Evolutionary conservation across 306 rosid genomes (phyloP), one percentile per base, ranked within the genome.

Genomic region (Astragalus glycyphyllos): DNA sequence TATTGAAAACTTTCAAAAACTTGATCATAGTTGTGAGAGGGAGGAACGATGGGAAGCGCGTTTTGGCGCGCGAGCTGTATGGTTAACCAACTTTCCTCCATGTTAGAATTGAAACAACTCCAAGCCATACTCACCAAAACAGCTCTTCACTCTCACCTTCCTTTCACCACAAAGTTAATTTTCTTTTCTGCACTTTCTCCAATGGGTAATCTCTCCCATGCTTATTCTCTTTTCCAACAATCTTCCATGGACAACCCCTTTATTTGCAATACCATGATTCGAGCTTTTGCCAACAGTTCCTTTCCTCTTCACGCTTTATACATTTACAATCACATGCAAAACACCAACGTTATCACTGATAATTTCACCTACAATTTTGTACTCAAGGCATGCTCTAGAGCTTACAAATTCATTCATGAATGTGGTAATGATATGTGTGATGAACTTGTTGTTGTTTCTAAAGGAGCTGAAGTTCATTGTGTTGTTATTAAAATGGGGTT

Each of bases 391-490:
- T 87, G 96, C 23, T 86, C 89, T 4, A 82, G 77, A 82, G 85
- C 83, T 20, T 49, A 79, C 48, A 82, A 71, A 75, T 58, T 68
- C 35, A 37, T 51, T 31, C 77, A 76, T 13, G 80, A 69, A 41
- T 78, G 79, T 37, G 75, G 50, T 2, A 54, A 5, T 37, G 68
- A 32, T 3, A 45, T 1, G 6, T 58, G 29, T 46, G 71, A 35
- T 44, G 80, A 47, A 23, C 26, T 62, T 17, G 74, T 56, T 31
- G 11, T 85, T 75, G 66, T 26, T 78, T 44, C 72, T 15, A 90
- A 90, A 78, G 96, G 96, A 3, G 31, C 65, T 32, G 93, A 90
- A 69, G 72, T 87, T 78, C 96, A 87, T 35, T 67, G 87, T 55
- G 73, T 72, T 15, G 67, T 84, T 68, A 38, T 87, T 44, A 87